Base-by-base conservation (phyloP, 2,329 filamentous ascomycete genomes). In the Xylaria sp. region DNA sequence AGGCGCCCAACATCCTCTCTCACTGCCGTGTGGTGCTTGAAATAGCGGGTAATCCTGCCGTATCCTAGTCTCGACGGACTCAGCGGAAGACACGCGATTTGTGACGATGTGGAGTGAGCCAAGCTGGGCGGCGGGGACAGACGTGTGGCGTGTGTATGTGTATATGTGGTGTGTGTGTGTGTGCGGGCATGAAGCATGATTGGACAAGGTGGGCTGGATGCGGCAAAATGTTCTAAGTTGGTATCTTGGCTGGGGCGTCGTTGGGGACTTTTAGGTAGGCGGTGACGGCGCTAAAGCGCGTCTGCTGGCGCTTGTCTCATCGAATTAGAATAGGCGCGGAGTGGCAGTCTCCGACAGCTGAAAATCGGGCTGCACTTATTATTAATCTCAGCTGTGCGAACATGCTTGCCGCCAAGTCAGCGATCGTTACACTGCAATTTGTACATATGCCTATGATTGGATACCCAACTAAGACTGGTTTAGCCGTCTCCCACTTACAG, bases 201-300 rank as follows among this genome's bases (percentile, higher is more conserved):
- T 63, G 53, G 56, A 33, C 15, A 40, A n/a, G 15, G 6, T 33
- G 38, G 46, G 33, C 29, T 10, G 40, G 13, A n/a, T 27, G 33
- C 38, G 59, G 62, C 54, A 64, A 48, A 59, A 51, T 54, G 29
- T 15, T 43, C 43, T 35, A 27, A 37, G 21, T 35, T 15, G 13
- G 29, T 17, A 35, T 44, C 40, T 49, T 37, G 54, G 60, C 15
- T 33, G 25, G 33, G 11, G 13, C 31, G 27, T 10, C n/a, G 10
- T 37, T 37, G 11, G 15, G 46, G 27, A 31, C 1, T 43, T 65
- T 62, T 38, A 35, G 63, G 65, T 40, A 67, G 63, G 65, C 65
- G 63, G 62, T 67, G 59, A 51, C 35, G 29, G 51, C 58, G 58
- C 47, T 57, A 53, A 44, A 8, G 5, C 53, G 58, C 59, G 38